Percentiles rank a stretch among this genome's conserved stretches.
phyloP scores from a whole-genome alignment of 2,329 filamentous ascomycete genomes.

The Pseudogymnoascus sp. region DNA sequence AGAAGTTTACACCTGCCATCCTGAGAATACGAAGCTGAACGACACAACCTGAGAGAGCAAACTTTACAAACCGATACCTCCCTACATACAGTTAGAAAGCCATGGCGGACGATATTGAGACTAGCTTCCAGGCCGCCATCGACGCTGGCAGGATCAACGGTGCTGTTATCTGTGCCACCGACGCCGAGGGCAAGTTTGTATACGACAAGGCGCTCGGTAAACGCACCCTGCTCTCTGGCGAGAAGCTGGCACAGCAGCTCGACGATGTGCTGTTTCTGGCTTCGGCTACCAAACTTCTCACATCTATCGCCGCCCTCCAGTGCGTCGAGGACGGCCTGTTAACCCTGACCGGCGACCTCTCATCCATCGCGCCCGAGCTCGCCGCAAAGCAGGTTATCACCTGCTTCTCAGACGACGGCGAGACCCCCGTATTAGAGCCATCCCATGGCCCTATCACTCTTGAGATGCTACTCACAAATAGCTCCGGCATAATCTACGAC shows the following conservation, averaged over 20 bases:
- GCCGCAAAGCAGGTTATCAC: conserved; percentile 8
- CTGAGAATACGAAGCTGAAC: neutral
- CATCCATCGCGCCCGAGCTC: conserved; percentile 7
- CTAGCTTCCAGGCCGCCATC: conserved; percentile 32
- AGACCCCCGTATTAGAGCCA: conserved; percentile 8
- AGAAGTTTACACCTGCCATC: neutral
- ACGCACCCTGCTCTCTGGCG: conserved; percentile 31
- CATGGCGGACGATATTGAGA: conserved; percentile 28
- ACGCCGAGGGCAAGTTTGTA: conserved; percentile 31
- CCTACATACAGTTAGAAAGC: neutral
- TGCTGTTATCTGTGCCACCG: conserved; percentile 34
- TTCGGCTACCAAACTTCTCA: conserved; percentile 8
- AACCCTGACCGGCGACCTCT: conserved; percentile 2
- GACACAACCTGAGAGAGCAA: neutral
- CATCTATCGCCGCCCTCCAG: conserved; percentile 10
- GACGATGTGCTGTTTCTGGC: conserved; percentile 7
- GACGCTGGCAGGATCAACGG: conserved; percentile 36
- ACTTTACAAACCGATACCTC: neutral
- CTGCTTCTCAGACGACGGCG: conserved; percentile 9
- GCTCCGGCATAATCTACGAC: conserved; percentile 7
- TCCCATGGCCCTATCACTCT: conserved; percentile 2
- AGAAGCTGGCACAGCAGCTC: conserved; percentile 1
- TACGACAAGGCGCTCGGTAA: conserved; percentile 34
- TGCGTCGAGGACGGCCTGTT: conserved; percentile 10
- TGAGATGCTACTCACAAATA: conserved; percentile 10